These are phyloP conservation scores for Delonix regia DNA, from an alignment of 306 rosid genomes.

Conservation along the genomic window DNA sequence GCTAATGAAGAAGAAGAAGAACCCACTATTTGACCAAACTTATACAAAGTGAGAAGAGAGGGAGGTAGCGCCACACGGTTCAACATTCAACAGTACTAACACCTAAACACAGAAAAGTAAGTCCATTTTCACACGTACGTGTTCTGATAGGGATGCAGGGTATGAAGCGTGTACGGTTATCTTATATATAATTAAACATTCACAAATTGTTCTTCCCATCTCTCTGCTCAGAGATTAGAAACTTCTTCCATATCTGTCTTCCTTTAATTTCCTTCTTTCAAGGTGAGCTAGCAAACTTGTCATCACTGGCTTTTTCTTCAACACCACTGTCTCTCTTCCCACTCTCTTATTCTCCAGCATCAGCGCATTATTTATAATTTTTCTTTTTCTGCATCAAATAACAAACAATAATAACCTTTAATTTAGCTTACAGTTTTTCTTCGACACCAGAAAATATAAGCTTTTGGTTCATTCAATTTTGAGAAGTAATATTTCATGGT, in stretches of 20 bases:
- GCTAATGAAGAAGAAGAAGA: slow-evolving; percentile 25
- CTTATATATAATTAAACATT: slow-evolving; percentile 19
- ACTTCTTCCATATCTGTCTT: background rate
- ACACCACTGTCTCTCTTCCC: background rate
- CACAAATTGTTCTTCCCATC: background rate
- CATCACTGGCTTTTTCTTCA: too few species aligned
- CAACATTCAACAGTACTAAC: slow-evolving; percentile 33
- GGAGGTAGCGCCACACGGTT: background rate
- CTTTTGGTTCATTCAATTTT: too few species aligned
- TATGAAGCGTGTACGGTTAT: slow-evolving; percentile 36
- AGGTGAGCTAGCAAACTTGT: background rate
- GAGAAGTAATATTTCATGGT: too few species aligned
- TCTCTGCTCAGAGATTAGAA: background rate
- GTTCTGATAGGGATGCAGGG: background rate
- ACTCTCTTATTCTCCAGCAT: too few species aligned
- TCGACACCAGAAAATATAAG: too few species aligned
- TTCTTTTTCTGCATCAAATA: background rate
- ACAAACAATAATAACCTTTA: too few species aligned
- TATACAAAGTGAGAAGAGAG: background rate
- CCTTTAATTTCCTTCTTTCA: background rate
- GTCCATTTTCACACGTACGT: slow-evolving; percentile 42
- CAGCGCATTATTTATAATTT: too few species aligned
- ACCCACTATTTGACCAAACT: slow-evolving; percentile 57
- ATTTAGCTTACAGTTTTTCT: too few species aligned
- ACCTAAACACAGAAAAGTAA: background rate